These are phyloP conservation scores for Leccinum griseonigrum DNA, from an alignment of 1,284 basidiomycete genomes.

Conservation along the genomic window DNA sequence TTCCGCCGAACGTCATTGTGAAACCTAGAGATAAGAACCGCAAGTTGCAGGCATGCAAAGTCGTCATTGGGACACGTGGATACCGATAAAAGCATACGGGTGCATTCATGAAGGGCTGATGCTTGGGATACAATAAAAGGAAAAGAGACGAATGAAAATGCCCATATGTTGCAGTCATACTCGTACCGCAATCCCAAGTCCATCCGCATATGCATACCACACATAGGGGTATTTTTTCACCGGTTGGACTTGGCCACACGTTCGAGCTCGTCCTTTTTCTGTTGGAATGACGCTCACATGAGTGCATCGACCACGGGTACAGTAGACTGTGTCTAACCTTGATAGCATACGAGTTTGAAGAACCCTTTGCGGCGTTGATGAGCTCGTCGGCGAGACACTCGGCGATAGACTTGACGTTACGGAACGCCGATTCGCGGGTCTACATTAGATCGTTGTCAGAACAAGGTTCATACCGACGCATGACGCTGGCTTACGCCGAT, in stretches of 20 bases:
- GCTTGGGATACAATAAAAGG: constrained; percentile 9
- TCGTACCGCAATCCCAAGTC: constrained; percentile 15
- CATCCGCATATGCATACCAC: constrained; percentile 4
- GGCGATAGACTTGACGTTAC: constrained; percentile 98
- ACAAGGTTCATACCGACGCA: neutral
- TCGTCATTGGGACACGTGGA: constrained; percentile 20
- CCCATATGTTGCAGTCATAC: constrained; percentile 26
- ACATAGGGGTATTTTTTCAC: constrained; percentile 47
- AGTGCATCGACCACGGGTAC: neutral
- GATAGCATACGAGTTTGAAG: constrained; percentile 99
- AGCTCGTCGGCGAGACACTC: constrained; percentile 99
- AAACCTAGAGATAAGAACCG: constrained; percentile 8
- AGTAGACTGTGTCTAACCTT: constrained; percentile 55
- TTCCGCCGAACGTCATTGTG: neutral
- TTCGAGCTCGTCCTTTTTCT: constrained; percentile 97
- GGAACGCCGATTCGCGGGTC: constrained; percentile 99
- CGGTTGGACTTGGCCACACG: constrained; percentile 99
- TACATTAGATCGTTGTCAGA: constrained; percentile 30
- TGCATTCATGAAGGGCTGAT: constrained; percentile 25
- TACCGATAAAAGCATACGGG: constrained; percentile 20
- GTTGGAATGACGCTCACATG: constrained; percentile 8
- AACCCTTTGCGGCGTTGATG: constrained; percentile 99
- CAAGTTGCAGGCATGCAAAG: constrained; percentile 4
- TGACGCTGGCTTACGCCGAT: constrained; percentile 74
- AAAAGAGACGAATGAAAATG: constrained; percentile 10